These are phyloP conservation scores for Thelonectria blattea DNA, from an alignment of 2,329 filamentous ascomycete genomes.

Conservation along the genomic window DNA sequence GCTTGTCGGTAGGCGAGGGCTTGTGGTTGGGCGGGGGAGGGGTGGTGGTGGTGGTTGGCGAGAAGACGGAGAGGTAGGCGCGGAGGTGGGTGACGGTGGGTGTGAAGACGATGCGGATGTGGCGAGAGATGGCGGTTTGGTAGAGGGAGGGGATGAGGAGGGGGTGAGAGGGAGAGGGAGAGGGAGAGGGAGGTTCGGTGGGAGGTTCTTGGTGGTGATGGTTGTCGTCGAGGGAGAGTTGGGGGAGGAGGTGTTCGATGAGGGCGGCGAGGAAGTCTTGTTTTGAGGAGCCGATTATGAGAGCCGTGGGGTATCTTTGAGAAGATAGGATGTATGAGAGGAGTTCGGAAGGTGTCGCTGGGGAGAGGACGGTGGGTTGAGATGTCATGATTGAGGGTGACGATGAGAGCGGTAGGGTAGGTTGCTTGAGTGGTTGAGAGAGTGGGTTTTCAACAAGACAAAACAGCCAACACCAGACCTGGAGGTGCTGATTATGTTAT, in stretches of 20 bases:
- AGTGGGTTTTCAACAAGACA: background rate
- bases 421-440: background rate
- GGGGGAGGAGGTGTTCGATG: slow-evolving; percentile 50
- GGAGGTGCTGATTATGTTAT: background rate
- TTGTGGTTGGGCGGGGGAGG: slow-evolving; percentile 44
- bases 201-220: slow-evolving; percentile 1
- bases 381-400: slow-evolving; percentile 23
- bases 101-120: slow-evolving; percentile 74
- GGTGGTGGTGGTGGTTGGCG: slow-evolving; percentile 44
- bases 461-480: background rate
- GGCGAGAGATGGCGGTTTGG: slow-evolving; percentile 70
- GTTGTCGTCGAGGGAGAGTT: slow-evolving; percentile 19
- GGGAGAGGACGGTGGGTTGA: slow-evolving; percentile 54
- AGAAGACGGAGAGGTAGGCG: slow-evolving; percentile 71
- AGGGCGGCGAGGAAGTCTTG: slow-evolving; percentile 69
- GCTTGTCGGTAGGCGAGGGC: slow-evolving; percentile 2
- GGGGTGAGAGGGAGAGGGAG: slow-evolving; percentile 25
- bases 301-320: slow-evolving; percentile 63
- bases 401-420: slow-evolving; percentile 16
- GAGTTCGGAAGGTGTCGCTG: slow-evolving; percentile 64
- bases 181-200: background rate
- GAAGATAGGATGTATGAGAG: slow-evolving; percentile 67
- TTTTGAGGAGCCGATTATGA: slow-evolving; percentile 74
- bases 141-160: slow-evolving; percentile 70
- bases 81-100: slow-evolving; percentile 78